Base-by-base conservation (phyloP, 768 basidiomycete species). In the Psilocybe sp. region DNA sequence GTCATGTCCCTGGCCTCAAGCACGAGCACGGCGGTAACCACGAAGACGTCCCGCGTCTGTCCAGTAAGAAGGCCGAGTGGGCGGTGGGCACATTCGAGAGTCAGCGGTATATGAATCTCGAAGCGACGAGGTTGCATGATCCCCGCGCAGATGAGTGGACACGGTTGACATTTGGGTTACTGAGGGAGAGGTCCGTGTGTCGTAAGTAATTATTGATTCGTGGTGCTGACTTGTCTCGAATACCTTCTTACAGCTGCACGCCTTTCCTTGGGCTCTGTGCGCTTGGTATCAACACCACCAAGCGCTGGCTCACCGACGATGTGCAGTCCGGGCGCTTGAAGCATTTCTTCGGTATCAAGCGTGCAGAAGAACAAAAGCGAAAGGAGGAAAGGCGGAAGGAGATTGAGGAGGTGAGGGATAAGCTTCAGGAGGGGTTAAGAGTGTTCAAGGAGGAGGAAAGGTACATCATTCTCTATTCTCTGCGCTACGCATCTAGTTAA, bases 1-100 rank as follows among this genome's bases (percentile, higher is more conserved):
- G 40, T 31, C 23, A 4, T 46, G 70, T 73, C 33, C 60, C 65
- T n/a, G 66, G 66, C 44, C 69, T 71, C 39, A 63, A 65, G 41
- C 40, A 41, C 37, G 41, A 51, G 4, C 36, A 46, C 54, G 23
- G 23, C 23, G 23, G 23, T 28, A 28, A 28, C 23, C 23, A 28
- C 23, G 23, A 28, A 4, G 23, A 28, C 3, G 7, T 7, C 23
- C 7, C 23, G 23, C 23, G 23, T 28, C 7, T 7, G 33, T 72
- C 73, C 46, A 48, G 53, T 39, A 50, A 60, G 28, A 70, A 64
- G 54, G 57, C 54, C 16, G 83, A 88, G 58, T 68, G 74, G 23
- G 77, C 77, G 0, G 88, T 89, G 0, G 88, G 85, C 2, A 80
- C 87, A 12, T 89, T 89, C 52, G 87, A 89, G 67, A 79, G 79